Base-by-base conservation (phyloP, 495 filamentous ascomycete genomes). In the Penicillium pancosmium region DNA sequence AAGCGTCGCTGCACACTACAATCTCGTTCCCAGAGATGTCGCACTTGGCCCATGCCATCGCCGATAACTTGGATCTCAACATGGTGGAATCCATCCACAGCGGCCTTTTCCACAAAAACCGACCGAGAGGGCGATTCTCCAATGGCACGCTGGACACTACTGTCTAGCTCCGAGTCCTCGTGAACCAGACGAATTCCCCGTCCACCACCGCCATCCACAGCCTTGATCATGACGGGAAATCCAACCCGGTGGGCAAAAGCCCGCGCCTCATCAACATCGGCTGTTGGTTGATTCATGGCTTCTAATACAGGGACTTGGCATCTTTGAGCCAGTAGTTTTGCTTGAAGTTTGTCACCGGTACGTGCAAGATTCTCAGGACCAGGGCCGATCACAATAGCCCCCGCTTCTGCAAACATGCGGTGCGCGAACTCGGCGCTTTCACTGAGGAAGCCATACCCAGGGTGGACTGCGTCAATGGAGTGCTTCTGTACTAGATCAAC, bases 401-500 rank as follows among this genome's bases (percentile, higher is more conserved):
- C 71, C 13, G 74, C 78, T 60, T 83, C 78, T 10, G 80, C 67
- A 70, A 73, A 80, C 78, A 84, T 81, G 18, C 77, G 73, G 15
- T 58, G 58, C 0, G 82, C 73, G 56, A 88, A 84, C 3, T 82
- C 81, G 13, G 79, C 67, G 52, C 77, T 84, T 63, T 88, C 85
- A 25, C 82, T 84, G 3, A 88, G 72, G 55, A 87, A 88, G 10
- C 85, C 85, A 71, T 88, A 88, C 0, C 85, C 85, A 0, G 85
- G 84, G 63, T 86, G 84, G 5, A 87, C 72, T 12, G 82, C 70
- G 56, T 87, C 80, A n/a, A 86, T 81, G 0, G 60, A 62, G 62
- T 86, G 67, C 46, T 80, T 70, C 55, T 78, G 75, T 6, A 56
- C 80, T 21, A 85, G 50, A 2, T 69, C 59, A 13, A 86, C 66